Conservation (phyloP, 2,329 filamentous ascomycete genomes). For the Coniochaeta sp. region DNA sequence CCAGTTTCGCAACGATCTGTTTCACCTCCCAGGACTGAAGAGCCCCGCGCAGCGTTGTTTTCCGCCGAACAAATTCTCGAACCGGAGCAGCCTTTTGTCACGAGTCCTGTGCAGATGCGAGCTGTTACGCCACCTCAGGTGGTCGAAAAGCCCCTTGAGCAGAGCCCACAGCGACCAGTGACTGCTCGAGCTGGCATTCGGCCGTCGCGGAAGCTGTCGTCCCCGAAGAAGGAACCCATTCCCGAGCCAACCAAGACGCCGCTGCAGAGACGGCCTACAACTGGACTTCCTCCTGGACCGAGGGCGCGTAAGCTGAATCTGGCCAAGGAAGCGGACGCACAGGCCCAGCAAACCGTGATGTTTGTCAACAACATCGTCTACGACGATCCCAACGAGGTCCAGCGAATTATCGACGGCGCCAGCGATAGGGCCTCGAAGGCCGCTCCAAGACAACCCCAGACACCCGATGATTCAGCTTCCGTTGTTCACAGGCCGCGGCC, state of each 20-base stretch:
- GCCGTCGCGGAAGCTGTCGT: constrained; percentile 21
- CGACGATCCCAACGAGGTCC: constrained; percentile 41
- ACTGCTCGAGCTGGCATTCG: constrained; percentile 16
- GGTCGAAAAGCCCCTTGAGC: neutral
- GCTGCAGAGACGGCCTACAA: constrained; percentile 35
- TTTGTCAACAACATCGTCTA: constrained; percentile 51
- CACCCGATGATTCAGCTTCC: constrained; percentile 20
- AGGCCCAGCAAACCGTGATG: constrained; percentile 42
- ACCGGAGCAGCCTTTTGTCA: neutral
- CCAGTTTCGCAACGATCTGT: neutral
- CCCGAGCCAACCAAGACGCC: constrained; percentile 28
- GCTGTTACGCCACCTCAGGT: neutral
- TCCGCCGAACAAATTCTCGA: neutral
- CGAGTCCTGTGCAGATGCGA: neutral
- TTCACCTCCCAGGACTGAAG: neutral
- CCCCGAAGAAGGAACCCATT: constrained; percentile 20
- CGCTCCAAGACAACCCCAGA: constrained; percentile 12
- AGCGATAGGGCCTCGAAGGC: constrained; percentile 23
- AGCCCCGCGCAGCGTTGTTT: neutral
- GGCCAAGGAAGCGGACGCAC: constrained; percentile 18
- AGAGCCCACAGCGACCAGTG: neutral
- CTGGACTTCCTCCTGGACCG: constrained; percentile 42
- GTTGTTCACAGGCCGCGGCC: constrained; percentile 50
- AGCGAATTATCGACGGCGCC: constrained; percentile 39
- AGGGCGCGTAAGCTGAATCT: constrained; percentile 27